Evolutionary conservation across 73 alveolate genomes (phyloP), one percentile per base, ranked within the genome.

Genomic region (Paraurostyla sp.): DNA sequence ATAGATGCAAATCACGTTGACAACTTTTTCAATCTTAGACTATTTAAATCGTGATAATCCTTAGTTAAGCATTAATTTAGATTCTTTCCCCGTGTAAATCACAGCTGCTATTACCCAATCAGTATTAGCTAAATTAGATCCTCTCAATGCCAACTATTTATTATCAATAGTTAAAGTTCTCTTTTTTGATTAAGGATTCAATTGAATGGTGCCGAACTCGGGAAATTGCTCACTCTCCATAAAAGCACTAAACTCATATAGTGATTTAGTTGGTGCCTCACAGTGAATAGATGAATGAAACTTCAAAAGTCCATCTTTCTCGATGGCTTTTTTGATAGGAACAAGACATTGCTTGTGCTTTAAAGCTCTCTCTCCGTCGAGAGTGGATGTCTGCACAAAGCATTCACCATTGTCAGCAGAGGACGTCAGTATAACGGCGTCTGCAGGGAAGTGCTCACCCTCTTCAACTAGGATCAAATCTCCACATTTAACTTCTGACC

Each of bases 331-430:
- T 43, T 43, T 80, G 0, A 89, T 33, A 20, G 83, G 82, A 2
- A 18, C 87, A 0, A 60, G 51, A 29, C 84, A 82, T n/a, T 58
- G 50, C 36, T 71, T 81, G 82, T 76, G 93, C 87, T 98, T 98
- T 71, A 98, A 78, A 62, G 97, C 93, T 85, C 97, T 96, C 83
- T 98, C 99, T 0, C 99, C 99, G 93, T 98, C 99, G 76, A 98
- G 89, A 51, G 98, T 93, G 15, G 98, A 91, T 4, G 99, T 98
- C 71, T 97, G 97, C 22, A 99, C 98, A 73, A 96, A 99, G 85
- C 99, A 94, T 36, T 82, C 78, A 15, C 95, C 95, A 30, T 48
- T 35, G 0, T 22, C 68, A n/a, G 69, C 78, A 1, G 82, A 54
- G 0, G 90, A 69, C 80, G 43, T 49, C 27, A 90, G 56, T 15